Conservation (phyloP, 75 land plant species). For the Azolla pinnata region DNA sequence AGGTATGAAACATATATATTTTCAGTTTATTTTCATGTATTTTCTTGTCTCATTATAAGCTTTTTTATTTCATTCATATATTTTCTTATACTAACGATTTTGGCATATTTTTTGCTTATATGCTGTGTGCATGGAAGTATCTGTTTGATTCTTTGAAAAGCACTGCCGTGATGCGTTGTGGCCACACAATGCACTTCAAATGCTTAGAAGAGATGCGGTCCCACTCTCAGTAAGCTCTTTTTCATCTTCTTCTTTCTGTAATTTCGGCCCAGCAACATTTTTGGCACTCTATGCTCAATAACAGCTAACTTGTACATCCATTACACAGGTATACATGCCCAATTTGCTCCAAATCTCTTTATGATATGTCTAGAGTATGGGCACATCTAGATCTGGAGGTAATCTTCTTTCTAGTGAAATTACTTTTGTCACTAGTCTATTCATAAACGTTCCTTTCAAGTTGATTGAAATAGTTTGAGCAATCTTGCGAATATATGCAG, state of each 20-base stretch:
- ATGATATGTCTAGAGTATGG: slow-evolving; percentile 78
- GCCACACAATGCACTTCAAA: slow-evolving; percentile 87
- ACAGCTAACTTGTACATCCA: neutral
- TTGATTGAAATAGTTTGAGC: neutral
- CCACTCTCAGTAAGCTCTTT: slow-evolving; percentile 52
- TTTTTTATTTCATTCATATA: too few species aligned
- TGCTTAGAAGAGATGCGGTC: slow-evolving; percentile 67
- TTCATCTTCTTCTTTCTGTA: neutral
- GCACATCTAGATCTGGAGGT: slow-evolving; percentile 66
- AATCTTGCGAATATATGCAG: slow-evolving; percentile 9
- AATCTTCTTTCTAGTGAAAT: neutral
- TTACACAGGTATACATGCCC: slow-evolving; percentile 66
- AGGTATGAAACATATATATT: slow-evolving; percentile 41
- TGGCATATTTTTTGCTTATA: neutral
- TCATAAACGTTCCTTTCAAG: neutral
- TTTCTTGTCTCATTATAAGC: neutral
- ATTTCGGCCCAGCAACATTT: neutral
- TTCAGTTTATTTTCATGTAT: neutral
- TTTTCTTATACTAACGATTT: too few species aligned
- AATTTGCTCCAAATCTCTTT: slow-evolving; percentile 70
- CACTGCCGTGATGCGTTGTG: slow-evolving; percentile 72
- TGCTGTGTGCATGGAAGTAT: slow-evolving; percentile 37
- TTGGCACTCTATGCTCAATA: neutral
- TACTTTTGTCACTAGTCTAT: neutral
- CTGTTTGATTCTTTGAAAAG: slow-evolving; percentile 87